phyloP scores from a whole-genome alignment of 1,284 basidiomycete species.

The Ganoderma boninense region DNA sequence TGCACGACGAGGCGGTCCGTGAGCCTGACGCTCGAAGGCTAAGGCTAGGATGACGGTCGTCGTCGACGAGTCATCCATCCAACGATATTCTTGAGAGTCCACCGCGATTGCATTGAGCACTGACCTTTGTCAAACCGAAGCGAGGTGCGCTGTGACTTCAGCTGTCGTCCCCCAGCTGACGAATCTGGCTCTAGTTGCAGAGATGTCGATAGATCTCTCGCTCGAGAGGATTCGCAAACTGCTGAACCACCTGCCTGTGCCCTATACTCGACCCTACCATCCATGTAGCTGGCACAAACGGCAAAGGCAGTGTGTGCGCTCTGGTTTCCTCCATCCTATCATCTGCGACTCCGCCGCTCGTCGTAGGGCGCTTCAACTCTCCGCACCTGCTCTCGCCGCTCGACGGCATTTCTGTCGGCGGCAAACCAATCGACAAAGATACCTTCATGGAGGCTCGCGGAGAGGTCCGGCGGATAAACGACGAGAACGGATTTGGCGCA shows the following conservation, averaged over 20 bases:
- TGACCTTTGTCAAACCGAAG: not conserved
- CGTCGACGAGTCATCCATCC: not conserved
- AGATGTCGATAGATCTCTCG: conserved; percentile 82
- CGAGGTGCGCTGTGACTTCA: not conserved
- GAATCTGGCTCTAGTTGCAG: not conserved
- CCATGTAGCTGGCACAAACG: conserved; percentile 97
- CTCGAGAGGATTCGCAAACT: conserved; percentile 76
- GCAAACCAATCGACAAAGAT: conserved; percentile 57
- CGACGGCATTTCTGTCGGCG: conserved; percentile 83
- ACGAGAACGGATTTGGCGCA: conserved; percentile 55
- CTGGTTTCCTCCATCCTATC: conserved; percentile 82
- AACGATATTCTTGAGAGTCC: not conserved
- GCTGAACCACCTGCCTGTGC: conserved; percentile 61
- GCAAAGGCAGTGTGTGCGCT: conserved; percentile 93
- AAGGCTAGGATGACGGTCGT: too few species aligned
- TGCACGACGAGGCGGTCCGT: not conserved
- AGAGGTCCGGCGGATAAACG: conserved; percentile 62
- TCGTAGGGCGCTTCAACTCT: conserved; percentile 90
- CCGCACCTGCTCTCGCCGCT: conserved; percentile 87
- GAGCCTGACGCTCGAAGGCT: not conserved
- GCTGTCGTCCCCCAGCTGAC: not conserved
- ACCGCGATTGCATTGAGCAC: not conserved
- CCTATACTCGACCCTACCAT: conserved; percentile 84
- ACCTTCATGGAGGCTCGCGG: conserved; percentile 61
- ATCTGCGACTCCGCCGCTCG: conserved; percentile 57